Percentiles rank a stretch among this genome's conserved stretches.
These are phyloP conservation scores for Hibiscus syriacus DNA, from an alignment of 345 rosid genomes.

Conservation along the genomic window DNA sequence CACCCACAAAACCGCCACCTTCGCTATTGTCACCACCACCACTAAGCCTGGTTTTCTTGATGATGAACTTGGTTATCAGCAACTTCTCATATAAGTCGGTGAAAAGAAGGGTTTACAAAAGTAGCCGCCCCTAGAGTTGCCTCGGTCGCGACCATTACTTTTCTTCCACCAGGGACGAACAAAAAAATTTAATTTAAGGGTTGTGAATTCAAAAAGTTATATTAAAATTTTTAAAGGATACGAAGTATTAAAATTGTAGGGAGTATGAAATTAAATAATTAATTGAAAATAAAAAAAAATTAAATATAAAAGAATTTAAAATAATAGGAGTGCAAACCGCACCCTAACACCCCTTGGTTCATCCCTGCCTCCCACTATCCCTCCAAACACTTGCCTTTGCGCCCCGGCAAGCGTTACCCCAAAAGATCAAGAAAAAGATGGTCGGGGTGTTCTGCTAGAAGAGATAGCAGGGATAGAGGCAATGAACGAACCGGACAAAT, in stretches of 20 bases:
- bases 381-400: slow-evolving; percentile 53
- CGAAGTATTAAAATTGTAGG: no score
- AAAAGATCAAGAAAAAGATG: slow-evolving; percentile 21
- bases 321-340: no score
- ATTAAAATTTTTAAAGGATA: no score
- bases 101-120: slow-evolving; percentile 22
- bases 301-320: no score
- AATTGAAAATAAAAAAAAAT: no score
- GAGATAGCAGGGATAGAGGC: slow-evolving; percentile 4
- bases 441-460: not conserved
- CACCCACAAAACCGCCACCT: not conserved
- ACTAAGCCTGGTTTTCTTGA: slow-evolving; percentile 3
- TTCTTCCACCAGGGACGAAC: no score
- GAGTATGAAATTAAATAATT: no score
- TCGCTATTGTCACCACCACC: not conserved
- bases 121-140: slow-evolving; percentile 39
- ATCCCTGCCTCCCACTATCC: slow-evolving; percentile 46
- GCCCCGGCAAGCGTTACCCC: slow-evolving; percentile 41
- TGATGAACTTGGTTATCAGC: slow-evolving; percentile 9
- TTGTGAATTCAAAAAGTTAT: no score
- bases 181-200: no score
- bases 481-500: slow-evolving; percentile 36
- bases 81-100: slow-evolving; percentile 23
- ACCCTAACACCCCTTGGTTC: no score
- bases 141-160: slow-evolving; percentile 28